Evolutionary conservation across 805 yeast genomes (phyloP), one percentile per base, ranked within the genome.

Genomic region (Priceomyces fermenticarens): DNA sequence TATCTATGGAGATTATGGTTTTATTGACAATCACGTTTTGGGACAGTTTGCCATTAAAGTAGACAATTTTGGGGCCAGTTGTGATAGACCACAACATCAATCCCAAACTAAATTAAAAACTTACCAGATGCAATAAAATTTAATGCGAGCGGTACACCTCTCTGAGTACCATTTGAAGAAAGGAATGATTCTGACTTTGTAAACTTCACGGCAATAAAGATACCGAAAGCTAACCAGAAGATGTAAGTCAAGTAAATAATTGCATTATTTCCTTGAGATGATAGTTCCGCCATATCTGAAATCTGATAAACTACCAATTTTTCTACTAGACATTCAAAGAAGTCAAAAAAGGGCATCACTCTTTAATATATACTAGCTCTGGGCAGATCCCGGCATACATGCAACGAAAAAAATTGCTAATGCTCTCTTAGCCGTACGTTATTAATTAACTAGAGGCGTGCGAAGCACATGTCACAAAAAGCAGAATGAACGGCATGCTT

Each of bases 71-170:
- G 16, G 25, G 25, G 25, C 8, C 8, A 5, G 25, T 8, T 20
- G 4, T 20, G 25, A 20, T 20, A 8, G 33, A 32, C 17, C 25
- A 16, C 14, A 32, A 10, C 23, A 11, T 15, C 26, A 12, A 32
- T 5, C 35, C 13, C 14, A 20, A n/a, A 16, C 35, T 5, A 29
- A 13, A 4, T 29, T 29, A 11, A 17, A 17, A 16, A 83, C 86
- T 68, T 72, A 77, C 95, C 95, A 50, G 95, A 82, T 38, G 97
- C 97, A 40, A 90, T 80, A 58, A 90, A 90, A 60, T 90, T 90
- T 45, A 90, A 70, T 2, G 96, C 85, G 51, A 90, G 67, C 1
- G 96, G 96, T 11, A 88, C 27, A 20, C 88, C 95, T 33, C 72
- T 72, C 53, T 86, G 90, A 1, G 96, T 80, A 10, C 93, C 83